Evolutionary conservation across 1,139 yeast genomes (phyloP), one percentile per base, ranked within the genome.

Genomic region (Hemisphaericaspora xylanilytica): DNA sequence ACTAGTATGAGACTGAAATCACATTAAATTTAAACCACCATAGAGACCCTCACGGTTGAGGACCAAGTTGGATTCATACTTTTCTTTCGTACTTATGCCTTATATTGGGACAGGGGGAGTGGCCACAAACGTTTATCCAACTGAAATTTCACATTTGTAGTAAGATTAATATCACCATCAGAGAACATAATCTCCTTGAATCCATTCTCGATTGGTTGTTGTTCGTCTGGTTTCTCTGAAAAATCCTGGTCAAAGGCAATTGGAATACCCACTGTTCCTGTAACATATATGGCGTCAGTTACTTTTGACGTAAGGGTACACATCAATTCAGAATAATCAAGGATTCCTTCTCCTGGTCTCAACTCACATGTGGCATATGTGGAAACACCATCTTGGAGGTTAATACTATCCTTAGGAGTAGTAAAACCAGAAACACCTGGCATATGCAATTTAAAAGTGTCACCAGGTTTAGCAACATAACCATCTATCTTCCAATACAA

Each of bases 351-450:
- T 18, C 67, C 67, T 13, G 49, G 38, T 21, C 17, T 37, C 20
- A 56, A 45, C 1, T 33, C 26, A 57, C 70, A 65, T 7, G 55
- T 56, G 3, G 70, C 70, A 40, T 48, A 60, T 1, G 41, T 33
- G 1, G 39, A 42, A 3, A 46, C 37, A 12, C 53, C 53, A 0
- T 48, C 63, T 7, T 34, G 30, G 33, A 63, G 52, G 22, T 42
- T 33, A 4, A 61, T 35, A 4, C 50, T 25, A 5, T 40, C 5
- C 13, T 48, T 27, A 7, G 48, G 17, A 6, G 59, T 32, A 4
- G 65, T 57, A 36, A 63, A 60, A 39, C 58, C 60, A 44, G 50
- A 63, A 3, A 60, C 67, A 49, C 63, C 53, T 2, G 67, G 66
- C 46, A 65, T 43, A 13, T 36, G 41, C 37, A 64, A 56, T 1